Evolutionary conservation across 805 yeast species (phyloP).

Genomic region (Brettanomyces anomalus): DNA sequence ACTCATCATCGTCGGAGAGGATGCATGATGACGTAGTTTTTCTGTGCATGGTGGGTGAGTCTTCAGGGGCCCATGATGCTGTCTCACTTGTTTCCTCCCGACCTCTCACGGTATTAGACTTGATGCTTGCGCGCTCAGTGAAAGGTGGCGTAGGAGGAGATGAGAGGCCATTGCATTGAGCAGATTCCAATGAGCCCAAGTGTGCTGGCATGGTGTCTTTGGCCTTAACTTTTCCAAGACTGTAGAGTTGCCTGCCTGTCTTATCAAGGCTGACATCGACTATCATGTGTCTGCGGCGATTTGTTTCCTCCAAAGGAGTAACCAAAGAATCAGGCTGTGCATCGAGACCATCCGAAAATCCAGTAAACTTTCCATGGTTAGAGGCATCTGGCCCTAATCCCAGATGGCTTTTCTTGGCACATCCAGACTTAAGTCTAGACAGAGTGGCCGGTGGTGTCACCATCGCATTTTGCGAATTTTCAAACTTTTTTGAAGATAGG

Average conservation of each 20-base stretch:
- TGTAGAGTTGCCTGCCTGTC: slow-evolving; percentile 2
- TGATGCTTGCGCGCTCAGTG: neutral
- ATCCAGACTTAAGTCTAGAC: neutral
- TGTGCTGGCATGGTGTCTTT: neutral
- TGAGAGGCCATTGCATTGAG: too few relatives aligned
- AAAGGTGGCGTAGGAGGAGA: slow-evolving; percentile 1
- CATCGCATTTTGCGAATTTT: neutral
- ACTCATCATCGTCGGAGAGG: neutral
- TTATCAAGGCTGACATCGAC: slow-evolving; percentile 2
- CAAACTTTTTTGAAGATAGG: neutral
- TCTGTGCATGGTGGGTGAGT: slow-evolving; percentile 1
- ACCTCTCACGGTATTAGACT: too few relatives aligned
- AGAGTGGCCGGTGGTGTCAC: slow-evolving; percentile 1
- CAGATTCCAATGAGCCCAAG: neutral
- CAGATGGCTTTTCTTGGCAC: neutral
- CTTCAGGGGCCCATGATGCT: neutral
- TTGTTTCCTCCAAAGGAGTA: neutral
- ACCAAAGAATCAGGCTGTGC: neutral
- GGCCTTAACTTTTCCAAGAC: neutral
- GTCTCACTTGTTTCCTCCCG: neutral
- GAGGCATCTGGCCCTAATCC: neutral
- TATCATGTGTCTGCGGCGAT: slow-evolving; percentile 1
- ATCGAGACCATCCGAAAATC: neutral
- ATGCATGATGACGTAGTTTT: neutral
- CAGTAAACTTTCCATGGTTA: neutral